These are phyloP conservation scores for Colletotrichum caudatum DNA, from an alignment of 2,329 filamentous ascomycete genomes.

Conservation along the genomic window DNA sequence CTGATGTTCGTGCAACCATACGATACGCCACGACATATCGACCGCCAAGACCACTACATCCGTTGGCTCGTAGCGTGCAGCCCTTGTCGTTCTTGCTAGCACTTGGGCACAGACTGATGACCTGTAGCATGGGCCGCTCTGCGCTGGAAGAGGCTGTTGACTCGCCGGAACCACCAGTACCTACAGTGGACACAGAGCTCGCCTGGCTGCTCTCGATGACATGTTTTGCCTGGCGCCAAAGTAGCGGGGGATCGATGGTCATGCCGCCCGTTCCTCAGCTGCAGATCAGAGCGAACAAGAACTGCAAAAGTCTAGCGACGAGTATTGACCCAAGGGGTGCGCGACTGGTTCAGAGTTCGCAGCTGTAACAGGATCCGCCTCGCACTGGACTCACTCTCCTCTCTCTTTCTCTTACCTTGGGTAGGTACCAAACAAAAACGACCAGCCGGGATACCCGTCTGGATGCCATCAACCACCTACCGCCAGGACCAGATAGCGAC, in stretches of 20 bases:
- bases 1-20: conserved; percentile 7
- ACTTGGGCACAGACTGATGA: conserved; percentile 30
- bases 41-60: not conserved
- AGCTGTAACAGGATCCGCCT: conserved; percentile 30
- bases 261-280: conserved; percentile 19
- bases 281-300: conserved; percentile 14
- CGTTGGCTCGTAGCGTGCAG: conserved; percentile 14
- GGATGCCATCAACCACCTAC: conserved; percentile 16
- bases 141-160: conserved; percentile 28
- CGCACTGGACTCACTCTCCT: conserved; percentile 5
- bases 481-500: conserved; percentile 28
- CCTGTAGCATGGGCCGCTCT: conserved; percentile 32
- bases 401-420: not conserved
- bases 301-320: conserved; percentile 13
- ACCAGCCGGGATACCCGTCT: conserved; percentile 11
- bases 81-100: conserved; percentile 9
- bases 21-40: conserved; percentile 9
- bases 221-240: conserved; percentile 25
- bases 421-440: conserved; percentile 28
- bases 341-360: conserved; percentile 28
- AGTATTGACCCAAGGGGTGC: conserved; percentile 2
- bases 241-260: conserved; percentile 5
- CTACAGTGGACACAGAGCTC: conserved; percentile 32
- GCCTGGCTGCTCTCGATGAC: conserved; percentile 20
- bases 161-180: conserved; percentile 37